phyloP scores from a whole-genome alignment of 176 grass and related monocot species.

The Bromus sterilis region DNA sequence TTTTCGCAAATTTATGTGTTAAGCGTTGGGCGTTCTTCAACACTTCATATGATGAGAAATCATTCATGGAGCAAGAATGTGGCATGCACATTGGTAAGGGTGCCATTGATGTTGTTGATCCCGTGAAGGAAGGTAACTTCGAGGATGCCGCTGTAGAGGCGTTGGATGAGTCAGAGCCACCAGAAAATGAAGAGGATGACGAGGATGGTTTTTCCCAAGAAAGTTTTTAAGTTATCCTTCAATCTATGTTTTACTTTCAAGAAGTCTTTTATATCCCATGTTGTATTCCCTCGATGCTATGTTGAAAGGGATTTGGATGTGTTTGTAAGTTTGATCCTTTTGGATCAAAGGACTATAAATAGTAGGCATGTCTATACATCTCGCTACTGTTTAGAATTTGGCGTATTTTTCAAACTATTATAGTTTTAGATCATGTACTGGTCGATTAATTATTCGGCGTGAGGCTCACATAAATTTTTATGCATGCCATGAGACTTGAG shows the following conservation, averaged over 20 bases:
- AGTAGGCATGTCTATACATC: neutral
- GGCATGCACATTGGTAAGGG: neutral
- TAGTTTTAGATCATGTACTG: neutral
- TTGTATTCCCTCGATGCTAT: neutral
- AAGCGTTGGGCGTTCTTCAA: neutral
- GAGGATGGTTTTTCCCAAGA: neutral
- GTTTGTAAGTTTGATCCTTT: neutral
- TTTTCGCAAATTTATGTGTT: constrained; percentile 23
- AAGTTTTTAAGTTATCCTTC: neutral
- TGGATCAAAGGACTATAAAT: neutral
- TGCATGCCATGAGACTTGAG: neutral
- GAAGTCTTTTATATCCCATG: neutral
- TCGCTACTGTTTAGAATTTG: neutral
- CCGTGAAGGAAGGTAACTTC: neutral
- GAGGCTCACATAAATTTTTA: neutral
- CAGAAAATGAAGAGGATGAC: neutral
- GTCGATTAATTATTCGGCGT: neutral
- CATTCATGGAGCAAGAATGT: neutral
- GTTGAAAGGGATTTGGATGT: neutral
- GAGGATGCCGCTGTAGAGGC: neutral
- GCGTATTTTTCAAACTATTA: neutral
- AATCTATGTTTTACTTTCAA: neutral
- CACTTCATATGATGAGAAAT: neutral
- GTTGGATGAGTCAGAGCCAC: neutral
- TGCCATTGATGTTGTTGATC: neutral